Conservation (phyloP, 768 basidiomycete species). For the Steccherinum ochraceum region DNA sequence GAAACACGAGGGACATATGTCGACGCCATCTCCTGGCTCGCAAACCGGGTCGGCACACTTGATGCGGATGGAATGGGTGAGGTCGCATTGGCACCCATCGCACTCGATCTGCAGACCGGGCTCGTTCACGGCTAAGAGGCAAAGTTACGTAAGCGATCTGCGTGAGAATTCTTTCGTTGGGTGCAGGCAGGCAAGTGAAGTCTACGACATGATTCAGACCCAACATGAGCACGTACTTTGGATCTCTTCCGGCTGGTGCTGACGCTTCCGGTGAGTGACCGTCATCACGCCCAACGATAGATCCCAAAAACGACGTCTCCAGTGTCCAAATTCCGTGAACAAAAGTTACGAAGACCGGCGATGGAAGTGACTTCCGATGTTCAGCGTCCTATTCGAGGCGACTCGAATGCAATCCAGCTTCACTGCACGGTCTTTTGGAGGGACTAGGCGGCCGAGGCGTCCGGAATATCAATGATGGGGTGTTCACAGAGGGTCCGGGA, state of each 20-base stretch:
- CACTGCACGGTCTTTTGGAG: no score
- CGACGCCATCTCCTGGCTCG: slow-evolving; percentile 73
- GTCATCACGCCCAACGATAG: slow-evolving; percentile 14
- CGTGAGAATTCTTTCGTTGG: slow-evolving; percentile 19
- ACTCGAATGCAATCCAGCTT: no score
- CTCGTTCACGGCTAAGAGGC: slow-evolving; percentile 58
- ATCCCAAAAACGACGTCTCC: background rate
- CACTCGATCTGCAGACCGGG: slow-evolving; percentile 81
- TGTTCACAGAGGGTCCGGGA: no score
- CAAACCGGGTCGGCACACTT: slow-evolving; percentile 87
- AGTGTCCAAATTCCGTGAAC: background rate
- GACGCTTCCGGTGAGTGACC: slow-evolving; percentile 25
- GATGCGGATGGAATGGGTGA: slow-evolving; percentile 95
- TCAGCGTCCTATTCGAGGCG: no score
- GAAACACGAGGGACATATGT: slow-evolving; percentile 91
- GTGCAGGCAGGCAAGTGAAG: background rate
- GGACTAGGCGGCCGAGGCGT: no score
- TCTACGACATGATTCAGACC: slow-evolving; percentile 5
- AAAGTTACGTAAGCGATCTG: slow-evolving; percentile 19
- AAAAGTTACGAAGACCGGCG: no score
- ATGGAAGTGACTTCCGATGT: no score
- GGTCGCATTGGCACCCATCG: slow-evolving; percentile 78
- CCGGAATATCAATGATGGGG: no score
- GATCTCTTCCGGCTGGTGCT: slow-evolving; percentile 27
- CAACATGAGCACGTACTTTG: slow-evolving; percentile 19